Evolutionary conservation across 2,329 filamentous ascomycete species (phyloP).

Genomic region (Phyllosticta citrichinensis): DNA sequence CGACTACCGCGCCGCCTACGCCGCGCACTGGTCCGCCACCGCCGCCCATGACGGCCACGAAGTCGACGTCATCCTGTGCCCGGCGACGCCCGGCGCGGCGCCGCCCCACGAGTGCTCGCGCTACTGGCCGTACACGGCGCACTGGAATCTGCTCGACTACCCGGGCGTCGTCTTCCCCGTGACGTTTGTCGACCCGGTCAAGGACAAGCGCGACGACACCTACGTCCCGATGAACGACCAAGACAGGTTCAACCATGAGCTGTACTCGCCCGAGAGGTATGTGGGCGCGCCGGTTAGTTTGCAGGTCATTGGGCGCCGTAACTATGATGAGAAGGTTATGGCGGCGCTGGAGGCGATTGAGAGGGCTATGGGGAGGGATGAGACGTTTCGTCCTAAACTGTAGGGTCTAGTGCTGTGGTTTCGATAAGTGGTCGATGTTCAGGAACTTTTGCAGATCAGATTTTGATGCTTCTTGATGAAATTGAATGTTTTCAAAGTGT

Average conservation of each 20-base stretch:
- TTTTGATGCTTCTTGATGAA: too few species aligned
- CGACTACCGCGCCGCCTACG: slow-evolving; percentile 35
- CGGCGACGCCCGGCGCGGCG: slow-evolving; percentile 28
- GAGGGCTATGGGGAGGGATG: neutral
- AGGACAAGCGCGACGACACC: neutral
- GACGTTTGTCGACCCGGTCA: neutral
- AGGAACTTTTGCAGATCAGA: too few species aligned
- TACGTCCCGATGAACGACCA: slow-evolving; percentile 31
- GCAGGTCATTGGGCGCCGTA: slow-evolving; percentile 43
- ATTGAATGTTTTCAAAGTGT: too few species aligned
- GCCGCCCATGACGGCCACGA: slow-evolving; percentile 32
- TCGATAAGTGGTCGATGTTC: too few species aligned
- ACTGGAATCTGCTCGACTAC: slow-evolving; percentile 63
- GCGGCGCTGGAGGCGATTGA: slow-evolving; percentile 22
- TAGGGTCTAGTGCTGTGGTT: neutral
- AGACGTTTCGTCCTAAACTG: neutral
- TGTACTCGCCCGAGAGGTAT: slow-evolving; percentile 38
- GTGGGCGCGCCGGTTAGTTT: slow-evolving; percentile 42
- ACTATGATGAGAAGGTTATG: slow-evolving; percentile 45
- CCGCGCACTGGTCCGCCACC: slow-evolving; percentile 17
- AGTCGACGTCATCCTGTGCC: slow-evolving; percentile 54
- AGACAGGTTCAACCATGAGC: slow-evolving; percentile 23
- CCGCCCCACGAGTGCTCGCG: slow-evolving; percentile 40
- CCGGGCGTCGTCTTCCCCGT: slow-evolving; percentile 50
- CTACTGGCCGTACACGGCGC: slow-evolving; percentile 55